These are phyloP conservation scores for Fusarium camptoceras DNA, from an alignment of 2,329 filamentous ascomycete genomes.

Conservation along the genomic window DNA sequence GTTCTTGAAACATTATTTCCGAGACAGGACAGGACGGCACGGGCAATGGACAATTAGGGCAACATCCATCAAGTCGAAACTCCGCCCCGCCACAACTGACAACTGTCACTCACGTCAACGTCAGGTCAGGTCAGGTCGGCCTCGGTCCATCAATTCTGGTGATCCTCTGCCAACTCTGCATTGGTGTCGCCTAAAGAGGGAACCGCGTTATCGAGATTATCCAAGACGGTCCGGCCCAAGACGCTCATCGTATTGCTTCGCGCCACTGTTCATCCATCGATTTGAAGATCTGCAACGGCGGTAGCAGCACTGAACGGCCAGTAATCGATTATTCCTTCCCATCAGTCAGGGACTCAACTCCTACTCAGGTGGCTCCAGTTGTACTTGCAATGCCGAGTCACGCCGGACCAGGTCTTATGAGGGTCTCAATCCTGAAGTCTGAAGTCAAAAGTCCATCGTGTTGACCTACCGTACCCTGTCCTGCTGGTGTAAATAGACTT, in stretches of 20 bases:
- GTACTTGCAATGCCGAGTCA: slow-evolving; percentile 31
- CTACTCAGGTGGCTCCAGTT: slow-evolving; percentile 17
- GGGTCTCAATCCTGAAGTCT: slow-evolving; percentile 14
- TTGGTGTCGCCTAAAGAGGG: slow-evolving; percentile 13
- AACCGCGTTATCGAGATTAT: slow-evolving; percentile 33
- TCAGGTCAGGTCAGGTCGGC: slow-evolving; percentile 12
- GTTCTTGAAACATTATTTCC: slow-evolving; percentile 18
- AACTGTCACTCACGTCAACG: slow-evolving; percentile 26
- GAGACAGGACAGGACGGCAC: slow-evolving; percentile 18
- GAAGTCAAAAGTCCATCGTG: slow-evolving; percentile 30
- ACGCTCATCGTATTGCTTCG: slow-evolving; percentile 26
- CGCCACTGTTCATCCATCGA: slow-evolving; percentile 29
- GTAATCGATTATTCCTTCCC: slow-evolving; percentile 10
- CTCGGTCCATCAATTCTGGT: neutral
- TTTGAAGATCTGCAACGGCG: slow-evolving; percentile 27
- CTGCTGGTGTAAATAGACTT: slow-evolving; percentile 45
- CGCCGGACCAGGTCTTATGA: slow-evolving; percentile 30
- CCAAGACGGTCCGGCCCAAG: slow-evolving; percentile 16
- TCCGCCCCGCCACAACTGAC: slow-evolving; percentile 43
- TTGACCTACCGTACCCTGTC: slow-evolving; percentile 23
- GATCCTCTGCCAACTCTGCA: slow-evolving; percentile 8
- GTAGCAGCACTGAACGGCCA: slow-evolving; percentile 1
- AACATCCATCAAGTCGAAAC: slow-evolving; percentile 17
- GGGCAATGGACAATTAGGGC: slow-evolving; percentile 2
- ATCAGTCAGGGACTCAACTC: slow-evolving; percentile 3